Base-by-base conservation (phyloP, 2,329 filamentous ascomycete species). In the Talaromyces sp. region DNA sequence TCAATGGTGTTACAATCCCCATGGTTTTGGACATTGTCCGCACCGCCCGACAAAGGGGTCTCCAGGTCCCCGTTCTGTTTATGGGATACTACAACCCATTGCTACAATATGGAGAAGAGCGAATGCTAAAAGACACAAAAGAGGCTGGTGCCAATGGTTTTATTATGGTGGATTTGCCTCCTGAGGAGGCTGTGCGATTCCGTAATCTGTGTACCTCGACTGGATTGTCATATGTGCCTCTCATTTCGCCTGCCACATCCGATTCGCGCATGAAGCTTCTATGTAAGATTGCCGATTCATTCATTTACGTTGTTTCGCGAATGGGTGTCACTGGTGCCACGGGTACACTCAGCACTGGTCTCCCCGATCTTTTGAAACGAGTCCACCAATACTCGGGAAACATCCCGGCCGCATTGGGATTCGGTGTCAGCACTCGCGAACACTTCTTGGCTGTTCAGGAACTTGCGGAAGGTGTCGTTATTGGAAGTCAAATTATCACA, bases 61-160 rank as follows among this genome's bases (percentile, higher is more conserved):
- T 98, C 63, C 89, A 85, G 72, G 88, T 90, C 0, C 95, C 95
- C 0, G 87, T 99, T 48, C 81, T 99, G 74, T 86, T 99, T 70
- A 99, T 99, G 95, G 95, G 95, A 73, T 99, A 99, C 85, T 99
- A 97, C 82, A 99, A 99, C 82, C 95, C 95, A 1, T 84, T 98
- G 67, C 83, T 98, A 67, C 92, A 90, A 73, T 99, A 98, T 76
- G 95, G 95, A 62, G 95, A 99, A 81, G 93, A 97, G 81, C 86
- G 85, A 67, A 88, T 98, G 78, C 83, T 99, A 63, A 85, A 87
- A 71, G 93, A 98, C 78, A 92, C 92, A 77, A 89, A 90, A 75
- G 87, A 87, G 63, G 90, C 92, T 2, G 92, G 93, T 31, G 88
- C 96, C 76, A 97, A 97, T 79, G 94, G 95, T 66, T 98, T 98